These are phyloP conservation scores for Echeveria elegans DNA, from an alignment of 164 flowering plant species.

Conservation along the genomic window DNA sequence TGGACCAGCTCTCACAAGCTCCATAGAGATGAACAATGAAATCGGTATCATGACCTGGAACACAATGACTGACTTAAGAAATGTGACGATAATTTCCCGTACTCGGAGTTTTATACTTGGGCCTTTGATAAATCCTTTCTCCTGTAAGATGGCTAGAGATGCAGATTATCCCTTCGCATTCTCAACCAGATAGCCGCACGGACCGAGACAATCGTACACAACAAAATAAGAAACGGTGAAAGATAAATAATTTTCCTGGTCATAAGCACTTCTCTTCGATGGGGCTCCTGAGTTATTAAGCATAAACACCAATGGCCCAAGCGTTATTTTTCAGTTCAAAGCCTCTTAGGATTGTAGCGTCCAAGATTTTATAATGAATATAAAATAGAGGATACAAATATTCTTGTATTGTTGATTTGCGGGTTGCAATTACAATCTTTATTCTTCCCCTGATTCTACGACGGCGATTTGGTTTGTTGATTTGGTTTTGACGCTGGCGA, in stretches of 20 bases:
- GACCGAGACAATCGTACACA: conserved; percentile 57
- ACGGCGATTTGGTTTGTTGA: no score
- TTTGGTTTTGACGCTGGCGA: no score
- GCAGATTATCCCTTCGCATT: conserved; percentile 56
- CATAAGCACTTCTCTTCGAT: conserved; percentile 84
- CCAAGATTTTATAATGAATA: no score
- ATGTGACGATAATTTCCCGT: conserved; percentile 69
- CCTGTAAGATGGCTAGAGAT: conserved; percentile 49
- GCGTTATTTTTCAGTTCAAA: conserved; percentile 88
- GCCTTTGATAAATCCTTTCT: conserved; percentile 43
- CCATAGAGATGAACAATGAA: conserved; percentile 95
- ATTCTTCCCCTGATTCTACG: no score
- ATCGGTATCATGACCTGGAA: conserved; percentile 98
- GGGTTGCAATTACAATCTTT: no score
- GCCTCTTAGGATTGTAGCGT: conserved; percentile 86
- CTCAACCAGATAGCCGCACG: conserved; percentile 70
- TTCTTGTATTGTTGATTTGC: no score
- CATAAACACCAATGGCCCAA: conserved; percentile 89
- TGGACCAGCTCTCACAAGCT: conserved; percentile 91
- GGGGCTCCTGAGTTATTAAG: conserved; percentile 93
- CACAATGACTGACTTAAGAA: conserved; percentile 88
- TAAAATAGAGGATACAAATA: no score
- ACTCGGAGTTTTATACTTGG: conserved; percentile 36
- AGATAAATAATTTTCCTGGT: conserved; percentile 66
- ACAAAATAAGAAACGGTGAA: conserved; percentile 53